Conservation (phyloP, 1,284 basidiomycete genomes). For the Bjerkandera adusta region DNA sequence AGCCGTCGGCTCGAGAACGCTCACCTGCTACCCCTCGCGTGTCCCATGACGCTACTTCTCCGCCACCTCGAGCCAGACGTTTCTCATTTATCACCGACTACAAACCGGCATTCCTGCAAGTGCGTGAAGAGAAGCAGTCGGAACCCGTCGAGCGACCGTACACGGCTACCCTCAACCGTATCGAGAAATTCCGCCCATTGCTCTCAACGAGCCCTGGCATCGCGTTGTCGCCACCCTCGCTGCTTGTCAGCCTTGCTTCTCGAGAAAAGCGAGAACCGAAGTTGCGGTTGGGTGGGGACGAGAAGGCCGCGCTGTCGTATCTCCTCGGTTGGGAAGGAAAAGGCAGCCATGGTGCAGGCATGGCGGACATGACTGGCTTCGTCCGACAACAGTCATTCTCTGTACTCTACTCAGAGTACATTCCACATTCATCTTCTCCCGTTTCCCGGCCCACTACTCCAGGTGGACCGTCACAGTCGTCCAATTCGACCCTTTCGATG, state of each 20-base stretch:
- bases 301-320: slow-evolving; percentile 47
- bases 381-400: slow-evolving; percentile 58
- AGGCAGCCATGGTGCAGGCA: slow-evolving; percentile 40
- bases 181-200: slow-evolving; percentile 38
- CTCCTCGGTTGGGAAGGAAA: slow-evolving; percentile 59
- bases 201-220: slow-evolving; percentile 56
- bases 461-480: slow-evolving; percentile 2
- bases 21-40: slow-evolving; percentile 12
- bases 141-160: slow-evolving; percentile 29
- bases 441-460: slow-evolving; percentile 6
- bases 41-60: slow-evolving; percentile 13
- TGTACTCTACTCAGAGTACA: slow-evolving; percentile 49
- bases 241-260: slow-evolving; percentile 48
- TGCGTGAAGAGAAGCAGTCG: slow-evolving; percentile 5
- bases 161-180: slow-evolving; percentile 34
- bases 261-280: slow-evolving; percentile 40
- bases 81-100: slow-evolving; percentile 46
- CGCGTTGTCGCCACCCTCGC: slow-evolving; percentile 40
- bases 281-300: slow-evolving; percentile 49
- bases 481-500: slow-evolving; percentile 18
- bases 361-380: slow-evolving; percentile 54
- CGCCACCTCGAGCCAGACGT: slow-evolving; percentile 36
- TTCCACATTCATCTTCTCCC: slow-evolving; percentile 29
- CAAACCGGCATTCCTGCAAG: slow-evolving; percentile 22
- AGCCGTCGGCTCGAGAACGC: slow-evolving; percentile 1